These are phyloP conservation scores for Cardamine resedifolia DNA, from an alignment of 345 rosid species.

Conservation along the genomic window DNA sequence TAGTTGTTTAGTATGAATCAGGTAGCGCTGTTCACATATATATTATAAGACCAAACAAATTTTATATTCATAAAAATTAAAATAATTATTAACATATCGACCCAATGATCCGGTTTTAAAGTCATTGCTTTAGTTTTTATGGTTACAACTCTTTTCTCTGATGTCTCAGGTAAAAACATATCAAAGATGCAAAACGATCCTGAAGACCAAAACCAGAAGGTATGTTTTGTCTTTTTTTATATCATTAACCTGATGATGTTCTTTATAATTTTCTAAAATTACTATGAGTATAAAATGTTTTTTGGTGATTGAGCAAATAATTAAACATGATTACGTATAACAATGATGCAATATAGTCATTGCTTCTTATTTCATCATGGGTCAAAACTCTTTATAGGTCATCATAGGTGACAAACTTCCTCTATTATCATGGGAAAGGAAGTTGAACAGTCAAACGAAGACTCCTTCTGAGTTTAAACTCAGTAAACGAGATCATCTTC, in stretches of 20 bases:
- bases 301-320: background rate
- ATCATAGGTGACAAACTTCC: slow-evolving; percentile 47
- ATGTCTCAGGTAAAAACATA: slow-evolving; percentile 13
- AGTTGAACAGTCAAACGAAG: slow-evolving; percentile 42
- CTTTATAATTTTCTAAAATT: background rate
- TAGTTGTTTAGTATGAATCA: background rate
- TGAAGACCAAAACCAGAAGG: slow-evolving; percentile 33
- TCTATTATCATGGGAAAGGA: slow-evolving; percentile 58
- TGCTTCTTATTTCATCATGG: background rate
- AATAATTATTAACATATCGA: background rate
- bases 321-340: background rate
- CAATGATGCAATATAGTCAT: slow-evolving; percentile 5
- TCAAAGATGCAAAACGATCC: slow-evolving; percentile 35
- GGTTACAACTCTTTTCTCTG: background rate
- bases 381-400: slow-evolving; percentile 36
- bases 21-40: background rate
- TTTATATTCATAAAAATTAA: background rate
- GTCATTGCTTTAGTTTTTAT: background rate
- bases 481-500: slow-evolving; percentile 45
- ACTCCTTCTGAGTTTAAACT: slow-evolving; percentile 44
- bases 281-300: background rate
- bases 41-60: background rate
- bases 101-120: background rate
- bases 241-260: background rate
- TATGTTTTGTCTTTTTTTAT: slow-evolving; percentile 8